Evolutionary conservation across 1,284 basidiomycete species (phyloP).

Genomic region (Chondrostereum purpureum): DNA sequence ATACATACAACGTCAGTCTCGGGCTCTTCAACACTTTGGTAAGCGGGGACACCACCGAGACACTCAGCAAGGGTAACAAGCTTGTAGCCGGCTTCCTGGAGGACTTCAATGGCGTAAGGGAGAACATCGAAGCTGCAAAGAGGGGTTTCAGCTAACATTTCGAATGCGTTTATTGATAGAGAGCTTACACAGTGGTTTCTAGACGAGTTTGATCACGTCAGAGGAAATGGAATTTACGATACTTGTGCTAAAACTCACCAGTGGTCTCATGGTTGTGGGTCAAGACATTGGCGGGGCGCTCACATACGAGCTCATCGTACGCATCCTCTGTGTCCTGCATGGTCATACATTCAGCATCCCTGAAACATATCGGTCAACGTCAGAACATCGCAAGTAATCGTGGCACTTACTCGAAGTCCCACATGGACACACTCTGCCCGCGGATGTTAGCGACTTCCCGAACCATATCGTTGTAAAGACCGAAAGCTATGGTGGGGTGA

Average conservation of each 20-base stretch:
- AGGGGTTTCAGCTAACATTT: too few relatives aligned
- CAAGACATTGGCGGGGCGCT: slow-evolving; percentile 31
- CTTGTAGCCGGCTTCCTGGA: slow-evolving; percentile 4
- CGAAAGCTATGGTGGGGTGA: slow-evolving; percentile 23
- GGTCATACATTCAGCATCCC: slow-evolving; percentile 31
- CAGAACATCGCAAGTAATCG: too few relatives aligned
- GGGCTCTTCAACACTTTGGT: neutral
- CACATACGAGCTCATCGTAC: slow-evolving; percentile 23
- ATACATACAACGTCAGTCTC: too few relatives aligned
- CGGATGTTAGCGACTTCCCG: slow-evolving; percentile 24
- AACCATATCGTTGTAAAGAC: slow-evolving; percentile 38
- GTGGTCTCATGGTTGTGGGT: slow-evolving; percentile 39
- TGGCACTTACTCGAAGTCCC: slow-evolving; percentile 37
- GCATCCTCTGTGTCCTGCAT: slow-evolving; percentile 22
- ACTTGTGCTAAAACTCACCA: slow-evolving; percentile 21
- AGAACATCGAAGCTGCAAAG: slow-evolving; percentile 1
- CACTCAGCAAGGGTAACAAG: slow-evolving; percentile 8
- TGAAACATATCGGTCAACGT: slow-evolving; percentile 19
- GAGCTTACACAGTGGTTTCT: slow-evolving; percentile 33
- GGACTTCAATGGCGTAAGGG: slow-evolving; percentile 1
- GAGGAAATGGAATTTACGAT: neutral
- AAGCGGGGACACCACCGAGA: neutral
- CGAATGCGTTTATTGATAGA: too few relatives aligned
- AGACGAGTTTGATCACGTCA: neutral
- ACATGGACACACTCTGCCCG: slow-evolving; percentile 30